Percentiles rank a stretch among this genome's conserved stretches.
phyloP scores from a whole-genome alignment of 139 green algal species.

The Picochlorum sp. region DNA sequence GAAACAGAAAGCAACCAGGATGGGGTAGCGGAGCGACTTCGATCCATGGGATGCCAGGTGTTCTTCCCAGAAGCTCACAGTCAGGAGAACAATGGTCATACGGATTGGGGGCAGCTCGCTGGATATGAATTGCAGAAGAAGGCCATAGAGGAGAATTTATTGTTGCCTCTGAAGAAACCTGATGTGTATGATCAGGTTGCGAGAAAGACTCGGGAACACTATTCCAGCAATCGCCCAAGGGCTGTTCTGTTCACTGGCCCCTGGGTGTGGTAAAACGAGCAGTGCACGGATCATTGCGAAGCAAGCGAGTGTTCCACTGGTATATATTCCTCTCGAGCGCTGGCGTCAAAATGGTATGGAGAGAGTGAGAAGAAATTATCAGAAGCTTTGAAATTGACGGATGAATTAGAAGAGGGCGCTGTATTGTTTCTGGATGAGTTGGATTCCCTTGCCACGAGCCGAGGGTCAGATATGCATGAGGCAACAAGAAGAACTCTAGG shows the following conservation, averaged over 20 bases:
- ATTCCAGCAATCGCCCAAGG: constrained; percentile 51
- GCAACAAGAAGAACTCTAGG: constrained; percentile 72
- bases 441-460: constrained; percentile 37
- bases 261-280: constrained; percentile 83
- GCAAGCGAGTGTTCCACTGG: constrained; percentile 64
- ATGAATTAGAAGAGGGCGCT: constrained; percentile 33
- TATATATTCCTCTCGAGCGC: constrained; percentile 90
- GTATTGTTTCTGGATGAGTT: constrained; percentile 86
- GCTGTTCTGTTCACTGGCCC: constrained; percentile 85
- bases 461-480: constrained; percentile 72
- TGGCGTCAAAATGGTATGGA: constrained; percentile 79
- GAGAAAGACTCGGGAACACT: constrained; percentile 39
- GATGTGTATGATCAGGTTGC: constrained; percentile 70
- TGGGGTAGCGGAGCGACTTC: not conserved
- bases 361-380: constrained; percentile 60
- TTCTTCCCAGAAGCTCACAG: not conserved
- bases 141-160: constrained; percentile 78
- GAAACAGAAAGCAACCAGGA: not conserved
- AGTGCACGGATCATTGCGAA: constrained; percentile 61
- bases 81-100: not conserved
- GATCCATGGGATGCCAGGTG: not conserved
- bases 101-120: constrained; percentile 11
- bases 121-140: constrained; percentile 87
- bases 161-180: constrained; percentile 66
- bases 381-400: constrained; percentile 32